A percentile compares a stretch with the other conserved stretches of the same genome.
phyloP scores from a whole-genome alignment of 306 rosid genomes.

The Quercus gilva region DNA sequence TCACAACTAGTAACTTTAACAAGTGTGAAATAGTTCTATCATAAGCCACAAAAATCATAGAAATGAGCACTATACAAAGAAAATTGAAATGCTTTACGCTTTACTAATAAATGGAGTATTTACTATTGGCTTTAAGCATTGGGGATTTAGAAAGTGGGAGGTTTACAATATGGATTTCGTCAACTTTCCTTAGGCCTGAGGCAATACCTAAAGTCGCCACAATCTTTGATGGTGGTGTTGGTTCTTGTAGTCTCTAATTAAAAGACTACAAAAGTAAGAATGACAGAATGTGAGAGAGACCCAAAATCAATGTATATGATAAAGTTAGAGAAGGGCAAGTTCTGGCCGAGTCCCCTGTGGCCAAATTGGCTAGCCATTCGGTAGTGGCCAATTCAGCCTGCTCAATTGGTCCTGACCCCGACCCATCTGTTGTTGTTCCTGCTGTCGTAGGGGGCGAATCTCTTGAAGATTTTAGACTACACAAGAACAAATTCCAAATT shows the following conservation, averaged over 20 bases:
- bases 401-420: slow-evolving; percentile 26
- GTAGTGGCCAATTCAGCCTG: slow-evolving; percentile 45
- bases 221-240: not conserved
- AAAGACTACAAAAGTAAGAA: slow-evolving; percentile 19
- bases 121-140: not conserved
- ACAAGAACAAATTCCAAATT: not conserved
- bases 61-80: slow-evolving; percentile 8
- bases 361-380: slow-evolving; percentile 62
- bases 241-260: not conserved
- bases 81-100: slow-evolving; percentile 15
- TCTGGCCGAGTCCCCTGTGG: slow-evolving; percentile 42
- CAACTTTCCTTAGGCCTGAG: not conserved
- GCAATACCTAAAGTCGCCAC: not conserved
- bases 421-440: not conserved
- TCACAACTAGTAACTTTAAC: too few relatives aligned
- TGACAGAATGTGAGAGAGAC: slow-evolving; percentile 25
- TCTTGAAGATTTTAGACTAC: slow-evolving; percentile 51
- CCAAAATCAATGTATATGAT: slow-evolving; percentile 25
- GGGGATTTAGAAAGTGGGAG: slow-evolving; percentile 15
- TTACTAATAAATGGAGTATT: not conserved
- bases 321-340: slow-evolving; percentile 5
- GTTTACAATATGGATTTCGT: slow-evolving; percentile 21
- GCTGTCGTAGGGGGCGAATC: slow-evolving; percentile 29
- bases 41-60: not conserved
- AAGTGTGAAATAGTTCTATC: too few relatives aligned